Conservation (phyloP, 306 rosid genomes). For the Parietaria judaica region DNA sequence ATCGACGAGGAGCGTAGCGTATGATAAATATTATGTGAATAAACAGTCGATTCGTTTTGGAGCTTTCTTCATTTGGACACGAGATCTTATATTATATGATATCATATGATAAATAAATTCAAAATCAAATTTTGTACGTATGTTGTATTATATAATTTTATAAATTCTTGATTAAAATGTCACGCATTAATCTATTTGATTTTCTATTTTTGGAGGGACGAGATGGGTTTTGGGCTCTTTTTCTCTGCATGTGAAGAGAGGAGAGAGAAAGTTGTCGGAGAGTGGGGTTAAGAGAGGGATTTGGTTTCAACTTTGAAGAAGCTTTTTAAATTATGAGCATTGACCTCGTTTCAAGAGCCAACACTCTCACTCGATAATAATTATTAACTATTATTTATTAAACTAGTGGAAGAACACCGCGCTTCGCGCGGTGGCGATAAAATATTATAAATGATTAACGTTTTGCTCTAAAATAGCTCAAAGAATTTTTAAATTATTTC, state of each 20-base stretch:
- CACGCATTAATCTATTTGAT: not conserved
- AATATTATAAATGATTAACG: too few species aligned
- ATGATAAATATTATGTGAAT: not conserved
- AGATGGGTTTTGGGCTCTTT: slow-evolving; percentile 6
- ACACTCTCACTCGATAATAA: not conserved
- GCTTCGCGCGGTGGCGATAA: too few species aligned
- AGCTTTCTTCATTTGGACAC: slow-evolving; percentile 42
- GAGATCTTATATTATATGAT: slow-evolving; percentile 18
- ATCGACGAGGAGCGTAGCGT: slow-evolving; percentile 11
- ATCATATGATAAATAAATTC: slow-evolving; percentile 43
- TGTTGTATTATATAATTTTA: slow-evolving; percentile 1
- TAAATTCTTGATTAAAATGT: not conserved
- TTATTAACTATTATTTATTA: too few species aligned
- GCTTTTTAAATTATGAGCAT: slow-evolving; percentile 33
- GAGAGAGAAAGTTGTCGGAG: slow-evolving; percentile 41
- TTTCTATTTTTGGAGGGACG: not conserved
- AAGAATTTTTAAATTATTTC: too few species aligned
- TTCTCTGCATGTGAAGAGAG: slow-evolving; percentile 57
- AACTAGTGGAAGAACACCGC: too few species aligned
- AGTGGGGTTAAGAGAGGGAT: slow-evolving; percentile 31
- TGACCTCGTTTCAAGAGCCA: slow-evolving; percentile 57
- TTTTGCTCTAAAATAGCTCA: too few species aligned
- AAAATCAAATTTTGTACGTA: slow-evolving; percentile 36
- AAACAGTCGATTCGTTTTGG: slow-evolving; percentile 13
- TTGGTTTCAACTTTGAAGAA: slow-evolving; percentile 23